These are phyloP conservation scores for Neurospora africana DNA, from an alignment of 495 filamentous ascomycete genomes.

Conservation along the genomic window DNA sequence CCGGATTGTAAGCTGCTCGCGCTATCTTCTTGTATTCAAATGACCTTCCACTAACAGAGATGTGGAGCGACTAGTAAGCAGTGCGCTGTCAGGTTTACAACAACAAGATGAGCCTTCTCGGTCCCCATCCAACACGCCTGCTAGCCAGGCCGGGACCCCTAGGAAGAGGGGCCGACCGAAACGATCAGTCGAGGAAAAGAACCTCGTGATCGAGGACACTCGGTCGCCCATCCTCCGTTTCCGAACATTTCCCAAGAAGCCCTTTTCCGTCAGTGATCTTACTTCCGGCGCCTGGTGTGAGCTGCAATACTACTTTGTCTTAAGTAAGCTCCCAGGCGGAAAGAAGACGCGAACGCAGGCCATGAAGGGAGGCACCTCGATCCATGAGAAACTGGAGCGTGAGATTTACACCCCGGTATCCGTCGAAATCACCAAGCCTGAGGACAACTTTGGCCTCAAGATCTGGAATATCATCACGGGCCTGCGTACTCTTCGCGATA, in stretches of 20 bases:
- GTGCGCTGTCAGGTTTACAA: conserved; percentile 18
- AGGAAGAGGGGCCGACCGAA: background rate
- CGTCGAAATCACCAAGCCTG: conserved; percentile 60
- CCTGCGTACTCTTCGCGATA: conserved; percentile 60
- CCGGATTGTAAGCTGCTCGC: conserved; percentile 37
- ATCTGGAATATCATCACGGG: conserved; percentile 93
- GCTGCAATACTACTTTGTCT: conserved; percentile 79
- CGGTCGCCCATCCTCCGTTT: conserved; percentile 55
- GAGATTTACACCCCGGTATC: conserved; percentile 67
- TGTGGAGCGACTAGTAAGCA: conserved; percentile 59
- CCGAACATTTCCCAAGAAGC: conserved; percentile 61
- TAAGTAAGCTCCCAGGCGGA: conserved; percentile 58
- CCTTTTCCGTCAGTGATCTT: conserved; percentile 84
- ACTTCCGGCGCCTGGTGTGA: conserved; percentile 91
- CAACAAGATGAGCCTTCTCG: background rate
- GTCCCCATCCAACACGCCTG: background rate
- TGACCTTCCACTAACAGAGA: conserved; percentile 36
- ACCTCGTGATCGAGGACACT: conserved; percentile 12
- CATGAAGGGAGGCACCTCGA: conserved; percentile 67
- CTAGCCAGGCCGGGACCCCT: background rate
- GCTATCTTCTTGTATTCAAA: background rate
- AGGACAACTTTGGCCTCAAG: conserved; percentile 72
- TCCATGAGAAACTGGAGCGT: conserved; percentile 79
- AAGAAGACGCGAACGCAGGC: conserved; percentile 61
- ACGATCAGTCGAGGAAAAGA: background rate